These are phyloP conservation scores for Chlamydomonas eustigma DNA, from an alignment of 139 green algal species.

Conservation along the genomic window DNA sequence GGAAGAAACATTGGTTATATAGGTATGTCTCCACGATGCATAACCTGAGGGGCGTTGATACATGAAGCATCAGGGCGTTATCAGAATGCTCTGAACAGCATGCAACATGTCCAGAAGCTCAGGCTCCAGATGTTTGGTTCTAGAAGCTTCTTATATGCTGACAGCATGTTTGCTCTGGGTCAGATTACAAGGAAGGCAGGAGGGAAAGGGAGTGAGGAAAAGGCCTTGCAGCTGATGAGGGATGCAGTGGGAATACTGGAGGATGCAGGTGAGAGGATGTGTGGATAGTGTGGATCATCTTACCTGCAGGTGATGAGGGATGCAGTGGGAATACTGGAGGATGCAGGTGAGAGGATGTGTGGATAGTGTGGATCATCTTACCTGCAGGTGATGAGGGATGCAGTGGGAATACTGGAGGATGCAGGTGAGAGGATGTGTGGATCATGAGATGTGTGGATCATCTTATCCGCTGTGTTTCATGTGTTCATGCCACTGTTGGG, in stretches of 20 bases:
- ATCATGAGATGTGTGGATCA: too few relatives aligned
- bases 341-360: conserved; percentile 22
- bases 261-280: conserved; percentile 28
- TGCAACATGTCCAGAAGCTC: conserved; percentile 18
- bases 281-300: conserved; percentile 12
- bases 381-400: conserved; percentile 21
- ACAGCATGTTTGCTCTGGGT: conserved; percentile 41
- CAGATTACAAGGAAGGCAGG: conserved; percentile 26
- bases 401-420: conserved; percentile 27
- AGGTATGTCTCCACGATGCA: conserved; percentile 42
- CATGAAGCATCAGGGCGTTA: conserved; percentile 34
- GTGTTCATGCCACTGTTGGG: too few relatives aligned
- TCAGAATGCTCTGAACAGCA: conserved; percentile 3
- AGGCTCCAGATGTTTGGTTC: conserved; percentile 41
- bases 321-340: conserved; percentile 27
- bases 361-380: neutral
- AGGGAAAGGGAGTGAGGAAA: neutral
- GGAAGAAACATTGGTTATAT: conserved; percentile 49
- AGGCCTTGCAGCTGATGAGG: conserved; percentile 23
- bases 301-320: conserved; percentile 30
- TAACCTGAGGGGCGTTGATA: conserved; percentile 49
- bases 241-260: conserved; percentile 30
- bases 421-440: conserved; percentile 21
- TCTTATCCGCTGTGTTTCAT: too few relatives aligned
- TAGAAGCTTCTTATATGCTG: conserved; percentile 44